Base-by-base conservation (phyloP, 2,329 filamentous ascomycete species). In the Penicillium sp. region DNA sequence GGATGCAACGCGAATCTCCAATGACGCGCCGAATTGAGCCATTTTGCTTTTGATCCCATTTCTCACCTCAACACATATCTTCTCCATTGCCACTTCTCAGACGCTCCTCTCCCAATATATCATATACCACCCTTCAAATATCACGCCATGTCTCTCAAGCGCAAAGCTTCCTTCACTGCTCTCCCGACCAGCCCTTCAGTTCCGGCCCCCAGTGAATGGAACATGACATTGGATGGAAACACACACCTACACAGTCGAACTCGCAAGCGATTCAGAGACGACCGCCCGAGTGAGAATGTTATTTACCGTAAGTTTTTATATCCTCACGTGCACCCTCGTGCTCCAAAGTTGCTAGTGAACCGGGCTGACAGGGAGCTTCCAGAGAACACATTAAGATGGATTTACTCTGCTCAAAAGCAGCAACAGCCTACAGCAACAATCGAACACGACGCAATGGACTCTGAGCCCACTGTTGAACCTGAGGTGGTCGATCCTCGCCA, bases 241-340 rank as follows among this genome's bases (percentile, higher is more conserved):
- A 69, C 66, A 63, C 70, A 84, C 60, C 75, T 84, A 42, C 77
- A 81, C 60, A 79, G 78, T 56, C 79, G 84, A 16, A 87, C 84
- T 52, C 75, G 80, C 55, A 87, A 87, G 69, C 72, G 84, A 32
- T 78, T 81, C 59, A 76, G 83, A 54, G 79, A 86, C 66, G 79
- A 81, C 62, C 75, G 83, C 42, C 84, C 83, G 0, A 78, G 83
- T 50, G 82, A 84, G 50, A 72, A 78, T 50, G 68, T 75, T 14
- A 77, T 86, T 52, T 80, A 84, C 65, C 78, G 83, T 85, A 71
- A 60, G 75, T 49, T 18, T 10, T n/a, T 44, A 5, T 16, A 29
- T 32, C 45, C 36, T 48, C 24, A n/a, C 14, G 34, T 36, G 34
- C 34, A n/a, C 14, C 11, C 34, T 36, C 6, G 14, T 27, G 2